Conservation (phyloP, 2,329 filamentous ascomycete genomes). For the Beauveria bassiana region DNA sequence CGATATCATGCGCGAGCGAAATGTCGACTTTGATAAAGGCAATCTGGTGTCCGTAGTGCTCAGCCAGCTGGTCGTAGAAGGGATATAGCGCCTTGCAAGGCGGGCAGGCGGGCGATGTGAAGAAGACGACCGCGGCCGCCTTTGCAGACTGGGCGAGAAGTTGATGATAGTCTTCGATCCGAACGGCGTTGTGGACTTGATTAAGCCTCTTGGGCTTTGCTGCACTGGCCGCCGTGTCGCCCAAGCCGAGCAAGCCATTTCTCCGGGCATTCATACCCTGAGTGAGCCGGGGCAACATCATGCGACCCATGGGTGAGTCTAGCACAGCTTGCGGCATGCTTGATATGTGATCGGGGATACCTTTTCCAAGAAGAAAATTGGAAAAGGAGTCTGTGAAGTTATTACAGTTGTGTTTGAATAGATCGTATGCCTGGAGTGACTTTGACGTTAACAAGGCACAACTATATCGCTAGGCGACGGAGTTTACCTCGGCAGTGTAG, state of each 20-base stretch:
- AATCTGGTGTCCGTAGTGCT: conserved; percentile 59
- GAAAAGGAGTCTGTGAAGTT: conserved; percentile 92
- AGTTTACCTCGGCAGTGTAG: conserved; percentile 65
- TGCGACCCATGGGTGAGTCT: conserved; percentile 78
- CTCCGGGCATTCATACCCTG: conserved; percentile 44
- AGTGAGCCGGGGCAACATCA: conserved; percentile 66
- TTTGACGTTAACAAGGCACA: conserved; percentile 5
- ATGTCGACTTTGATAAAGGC: conserved; percentile 79
- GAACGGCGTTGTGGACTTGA: conserved; percentile 53
- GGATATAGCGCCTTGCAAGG: conserved; percentile 82
- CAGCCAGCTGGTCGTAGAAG: conserved; percentile 70
- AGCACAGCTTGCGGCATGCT: conserved; percentile 81
- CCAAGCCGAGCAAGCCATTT: conserved; percentile 45
- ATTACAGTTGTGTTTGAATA: conserved; percentile 92
- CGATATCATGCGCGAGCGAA: conserved; percentile 56
- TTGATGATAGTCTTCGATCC: conserved; percentile 23
- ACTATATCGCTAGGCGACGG: not conserved
- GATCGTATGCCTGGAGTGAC: conserved; percentile 65
- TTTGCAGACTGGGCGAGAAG: conserved; percentile 49
- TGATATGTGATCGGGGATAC: conserved; percentile 80
- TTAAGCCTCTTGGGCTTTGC: conserved; percentile 18
- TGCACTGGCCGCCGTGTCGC: conserved; percentile 24
- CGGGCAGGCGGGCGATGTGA: conserved; percentile 79
- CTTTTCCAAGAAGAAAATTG: conserved; percentile 80
- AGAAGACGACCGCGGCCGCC: conserved; percentile 78